These are phyloP conservation scores for Lolium multiflorum DNA, from an alignment of 176 grass and related monocot genomes.

Conservation along the genomic window DNA sequence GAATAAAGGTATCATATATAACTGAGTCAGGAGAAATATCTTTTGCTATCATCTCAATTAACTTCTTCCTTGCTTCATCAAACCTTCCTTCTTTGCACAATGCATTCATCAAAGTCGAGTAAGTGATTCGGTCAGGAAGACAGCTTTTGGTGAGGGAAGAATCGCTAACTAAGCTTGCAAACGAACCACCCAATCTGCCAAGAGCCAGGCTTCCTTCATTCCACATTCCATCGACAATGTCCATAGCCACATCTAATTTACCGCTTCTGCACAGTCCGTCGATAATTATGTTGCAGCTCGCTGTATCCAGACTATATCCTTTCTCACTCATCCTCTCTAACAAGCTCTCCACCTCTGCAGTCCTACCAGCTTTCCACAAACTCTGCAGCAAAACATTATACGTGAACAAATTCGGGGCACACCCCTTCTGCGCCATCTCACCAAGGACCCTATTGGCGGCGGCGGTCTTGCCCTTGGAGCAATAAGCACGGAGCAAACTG, in stretches of 20 bases:
- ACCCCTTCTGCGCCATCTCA: conserved; percentile 73
- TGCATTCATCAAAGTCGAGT: conserved; percentile 75
- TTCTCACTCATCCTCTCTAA: conserved; percentile 82
- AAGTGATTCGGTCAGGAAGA: conserved; percentile 78
- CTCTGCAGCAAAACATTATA: conserved; percentile 92
- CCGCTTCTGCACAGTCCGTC: conserved; percentile 79
- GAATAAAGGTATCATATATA: conserved; percentile 88
- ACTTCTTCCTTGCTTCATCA: conserved; percentile 82
- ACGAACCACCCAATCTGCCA: conserved; percentile 79
- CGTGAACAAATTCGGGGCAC: conserved; percentile 67
- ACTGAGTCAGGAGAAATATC: conserved; percentile 79
- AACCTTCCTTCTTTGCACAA: conserved; percentile 78
- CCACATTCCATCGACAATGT: conserved; percentile 92
- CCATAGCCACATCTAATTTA: conserved; percentile 82
- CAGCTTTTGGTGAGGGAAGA: conserved; percentile 61
- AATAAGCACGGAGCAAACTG: conserved; percentile 82
- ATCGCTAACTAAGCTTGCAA: conserved; percentile 61
- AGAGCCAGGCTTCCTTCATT: conserved; percentile 78
- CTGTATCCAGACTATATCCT: conserved; percentile 69
- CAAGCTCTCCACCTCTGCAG: conserved; percentile 65
- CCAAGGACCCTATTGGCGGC: conserved; percentile 77
- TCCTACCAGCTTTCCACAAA: conserved; percentile 84
- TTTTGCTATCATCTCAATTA: conserved; percentile 84
- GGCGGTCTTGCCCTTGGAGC: conserved; percentile 61
- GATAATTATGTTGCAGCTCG: conserved; percentile 93